Conservation (phyloP, 805 yeast genomes). For the Lipomyces chichibuensis region DNA sequence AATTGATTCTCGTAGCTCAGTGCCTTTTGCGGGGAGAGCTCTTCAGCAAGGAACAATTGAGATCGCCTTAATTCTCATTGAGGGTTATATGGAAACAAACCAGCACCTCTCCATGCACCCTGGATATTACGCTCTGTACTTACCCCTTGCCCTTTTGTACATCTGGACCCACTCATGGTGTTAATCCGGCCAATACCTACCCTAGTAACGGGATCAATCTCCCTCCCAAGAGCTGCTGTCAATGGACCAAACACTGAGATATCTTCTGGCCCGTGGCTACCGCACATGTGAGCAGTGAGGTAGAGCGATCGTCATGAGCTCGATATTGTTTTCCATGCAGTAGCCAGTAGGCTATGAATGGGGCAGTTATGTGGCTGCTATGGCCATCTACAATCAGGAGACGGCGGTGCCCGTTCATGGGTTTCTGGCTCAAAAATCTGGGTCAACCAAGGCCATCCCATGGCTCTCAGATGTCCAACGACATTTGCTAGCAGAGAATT, state of each 20-base stretch:
- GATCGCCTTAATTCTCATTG: background rate
- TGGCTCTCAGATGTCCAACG: background rate
- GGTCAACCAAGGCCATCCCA: background rate
- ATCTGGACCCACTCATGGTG: background rate
- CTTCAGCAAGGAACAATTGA: slow-evolving; percentile 1
- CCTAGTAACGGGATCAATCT: no score
- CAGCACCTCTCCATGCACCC: slow-evolving; percentile 5
- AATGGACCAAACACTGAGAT: no score
- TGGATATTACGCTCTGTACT: background rate
- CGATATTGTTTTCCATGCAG: background rate
- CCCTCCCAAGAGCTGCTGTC: no score
- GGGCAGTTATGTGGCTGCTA: no score
- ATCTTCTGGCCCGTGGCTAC: no score
- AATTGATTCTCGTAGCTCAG: slow-evolving; percentile 7
- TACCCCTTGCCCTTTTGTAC: background rate
- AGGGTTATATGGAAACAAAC: background rate
- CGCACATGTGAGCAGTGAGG: no score
- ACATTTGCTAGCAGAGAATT: background rate
- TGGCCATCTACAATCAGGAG: background rate
- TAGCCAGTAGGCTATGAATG: background rate
- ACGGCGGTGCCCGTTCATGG: background rate
- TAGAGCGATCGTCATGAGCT: background rate
- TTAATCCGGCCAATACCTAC: no score
- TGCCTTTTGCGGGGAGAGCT: slow-evolving; percentile 2
- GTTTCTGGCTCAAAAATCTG: background rate